Evolutionary conservation across 192 early-diverging fungal species (phyloP).

Genomic region (Backusella westeae): DNA sequence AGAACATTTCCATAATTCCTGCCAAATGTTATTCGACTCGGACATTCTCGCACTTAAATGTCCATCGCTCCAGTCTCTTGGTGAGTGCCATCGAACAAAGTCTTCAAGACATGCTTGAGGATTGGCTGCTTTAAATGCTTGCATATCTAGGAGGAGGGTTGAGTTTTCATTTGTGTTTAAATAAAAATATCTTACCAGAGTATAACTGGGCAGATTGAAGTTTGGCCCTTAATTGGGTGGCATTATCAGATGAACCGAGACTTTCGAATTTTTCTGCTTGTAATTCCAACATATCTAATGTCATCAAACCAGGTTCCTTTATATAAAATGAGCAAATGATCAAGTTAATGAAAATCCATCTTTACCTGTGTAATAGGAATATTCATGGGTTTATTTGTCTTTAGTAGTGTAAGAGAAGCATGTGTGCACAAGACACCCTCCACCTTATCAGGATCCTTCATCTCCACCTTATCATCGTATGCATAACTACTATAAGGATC

Average conservation of each 20-base stretch:
- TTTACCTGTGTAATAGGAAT: conserved; percentile 62
- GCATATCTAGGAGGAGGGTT: conserved; percentile 60
- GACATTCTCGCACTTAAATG: conserved; percentile 76
- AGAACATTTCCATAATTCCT: conserved; percentile 73
- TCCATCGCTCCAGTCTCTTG: conserved; percentile 81
- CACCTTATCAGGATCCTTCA: conserved; percentile 36
- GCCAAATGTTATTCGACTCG: conserved; percentile 82
- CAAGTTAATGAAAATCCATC: neutral
- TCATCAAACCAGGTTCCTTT: conserved; percentile 75
- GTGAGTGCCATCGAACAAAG: conserved; percentile 95
- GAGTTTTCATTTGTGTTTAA: too few relatives aligned
- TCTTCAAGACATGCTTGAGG: conserved; percentile 75
- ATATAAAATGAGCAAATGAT: neutral
- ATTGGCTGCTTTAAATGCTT: conserved; percentile 94
- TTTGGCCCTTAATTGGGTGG: conserved; percentile 67
- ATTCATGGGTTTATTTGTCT: conserved; percentile 62
- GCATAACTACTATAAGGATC: conserved; percentile 12
- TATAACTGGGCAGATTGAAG: conserved; percentile 74
- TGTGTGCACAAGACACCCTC: conserved; percentile 48
- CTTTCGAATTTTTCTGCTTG: conserved; percentile 77
- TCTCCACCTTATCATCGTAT: neutral
- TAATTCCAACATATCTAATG: conserved; percentile 85
- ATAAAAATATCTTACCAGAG: conserved; percentile 43
- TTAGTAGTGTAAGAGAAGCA: conserved; percentile 23
- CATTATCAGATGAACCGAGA: conserved; percentile 71